Evolutionary conservation across 2,329 filamentous ascomycete species (phyloP).

Genomic region (Colletotrichum gigasporum): DNA sequence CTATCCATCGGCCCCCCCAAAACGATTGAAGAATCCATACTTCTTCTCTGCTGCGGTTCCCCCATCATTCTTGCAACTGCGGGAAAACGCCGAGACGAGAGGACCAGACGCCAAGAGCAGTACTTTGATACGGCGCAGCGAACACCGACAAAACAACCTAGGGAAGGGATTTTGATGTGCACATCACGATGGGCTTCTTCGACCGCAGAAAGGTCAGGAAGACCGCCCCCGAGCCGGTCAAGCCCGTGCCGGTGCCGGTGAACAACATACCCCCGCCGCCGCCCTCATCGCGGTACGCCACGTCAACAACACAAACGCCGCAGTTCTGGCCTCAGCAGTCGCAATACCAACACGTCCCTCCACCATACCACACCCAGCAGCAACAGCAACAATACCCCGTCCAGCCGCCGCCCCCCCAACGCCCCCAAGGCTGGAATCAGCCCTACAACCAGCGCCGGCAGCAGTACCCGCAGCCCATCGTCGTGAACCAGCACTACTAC

Average conservation of each 20-base stretch:
- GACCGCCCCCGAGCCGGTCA: slow-evolving; percentile 26
- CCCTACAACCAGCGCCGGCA: slow-evolving; percentile 23
- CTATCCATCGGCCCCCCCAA: neutral
- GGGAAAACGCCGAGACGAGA: too few relatives aligned
- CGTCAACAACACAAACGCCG: slow-evolving; percentile 15
- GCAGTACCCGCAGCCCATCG: slow-evolving; percentile 47
- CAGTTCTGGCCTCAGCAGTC: slow-evolving; percentile 20
- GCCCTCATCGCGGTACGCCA: slow-evolving; percentile 6
- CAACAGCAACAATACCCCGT: slow-evolving; percentile 17
- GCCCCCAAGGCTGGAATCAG: slow-evolving; percentile 37
- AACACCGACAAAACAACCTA: too few relatives aligned
- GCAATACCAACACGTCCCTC: slow-evolving; percentile 4
- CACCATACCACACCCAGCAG: slow-evolving; percentile 7
- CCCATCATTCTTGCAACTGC: too few relatives aligned
- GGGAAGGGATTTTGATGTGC: neutral
- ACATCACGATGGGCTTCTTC: slow-evolving; percentile 41
- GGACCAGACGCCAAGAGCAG: neutral
- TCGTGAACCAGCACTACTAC: slow-evolving; percentile 64
- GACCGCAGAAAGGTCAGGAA: slow-evolving; percentile 37
- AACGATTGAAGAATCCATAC: neutral
- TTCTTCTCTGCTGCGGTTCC: too few relatives aligned
- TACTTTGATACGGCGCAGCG: too few relatives aligned
- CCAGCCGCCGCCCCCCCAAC: slow-evolving; percentile 34
- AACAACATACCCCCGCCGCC: slow-evolving; percentile 31
- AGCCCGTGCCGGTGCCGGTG: slow-evolving; percentile 23